A percentile compares a stretch with the other conserved stretches of the same genome.
These are phyloP conservation scores for Xerocomus spinulosus DNA, from an alignment of 768 basidiomycete genomes.

Conservation along the genomic window DNA sequence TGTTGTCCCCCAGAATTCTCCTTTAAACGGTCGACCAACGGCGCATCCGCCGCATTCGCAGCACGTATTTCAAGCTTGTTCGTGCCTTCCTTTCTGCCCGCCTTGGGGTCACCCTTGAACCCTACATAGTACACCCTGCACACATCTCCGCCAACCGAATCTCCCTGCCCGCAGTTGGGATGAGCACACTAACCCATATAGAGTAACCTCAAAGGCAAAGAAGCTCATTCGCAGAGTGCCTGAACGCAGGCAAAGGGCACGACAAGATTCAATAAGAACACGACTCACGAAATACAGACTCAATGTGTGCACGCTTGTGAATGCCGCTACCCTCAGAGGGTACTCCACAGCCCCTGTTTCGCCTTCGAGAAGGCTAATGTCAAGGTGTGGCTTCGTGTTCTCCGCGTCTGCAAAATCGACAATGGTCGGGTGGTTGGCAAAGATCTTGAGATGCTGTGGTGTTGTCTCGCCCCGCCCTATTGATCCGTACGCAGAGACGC, in stretches of 20 bases:
- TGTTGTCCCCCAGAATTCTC: constrained; percentile 57
- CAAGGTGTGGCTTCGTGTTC: constrained; percentile 60
- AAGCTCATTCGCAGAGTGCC: neutral
- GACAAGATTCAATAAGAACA: constrained; percentile 9
- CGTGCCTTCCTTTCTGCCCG: constrained; percentile 51
- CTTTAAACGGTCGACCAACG: constrained; percentile 53
- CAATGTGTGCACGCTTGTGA: constrained; percentile 67
- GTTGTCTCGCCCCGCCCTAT: constrained; percentile 73
- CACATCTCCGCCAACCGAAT: constrained; percentile 59
- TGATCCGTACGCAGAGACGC: constrained; percentile 2
- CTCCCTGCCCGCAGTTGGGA: constrained; percentile 42
- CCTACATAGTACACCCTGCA: constrained; percentile 76
- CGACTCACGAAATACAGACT: constrained; percentile 76
- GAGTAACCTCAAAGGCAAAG: constrained; percentile 18
- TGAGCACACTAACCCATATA: constrained; percentile 16
- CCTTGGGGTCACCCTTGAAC: constrained; percentile 70
- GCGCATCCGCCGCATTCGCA: constrained; percentile 73
- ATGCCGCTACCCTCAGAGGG: constrained; percentile 70
- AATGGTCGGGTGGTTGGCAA: constrained; percentile 68
- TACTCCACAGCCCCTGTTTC: constrained; percentile 70
- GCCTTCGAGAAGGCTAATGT: constrained; percentile 67
- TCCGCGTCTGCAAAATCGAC: constrained; percentile 77
- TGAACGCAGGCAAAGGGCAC: constrained; percentile 16
- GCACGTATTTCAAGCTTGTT: constrained; percentile 71
- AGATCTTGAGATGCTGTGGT: constrained; percentile 71